A percentile compares a stretch with the other conserved stretches of the same genome.
These are phyloP conservation scores for Eustoma russellianum DNA, from an alignment of 257 asterid species.

Conservation along the genomic window DNA sequence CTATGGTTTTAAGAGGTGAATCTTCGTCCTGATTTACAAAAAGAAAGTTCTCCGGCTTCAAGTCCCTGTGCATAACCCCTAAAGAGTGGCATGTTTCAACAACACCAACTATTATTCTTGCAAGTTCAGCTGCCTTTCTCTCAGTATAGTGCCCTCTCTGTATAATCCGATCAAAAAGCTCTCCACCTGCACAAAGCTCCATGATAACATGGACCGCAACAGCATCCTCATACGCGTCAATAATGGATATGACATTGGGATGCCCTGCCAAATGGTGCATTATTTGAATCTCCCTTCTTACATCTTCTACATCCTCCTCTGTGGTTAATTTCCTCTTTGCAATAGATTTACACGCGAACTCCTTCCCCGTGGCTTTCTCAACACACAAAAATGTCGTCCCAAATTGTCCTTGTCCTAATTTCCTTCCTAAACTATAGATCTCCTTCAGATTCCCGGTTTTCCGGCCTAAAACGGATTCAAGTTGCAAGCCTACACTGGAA, in stretches of 20 bases:
- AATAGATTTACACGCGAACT: conserved; percentile 77
- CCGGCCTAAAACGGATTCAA: conserved; percentile 62
- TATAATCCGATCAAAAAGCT: conserved; percentile 78
- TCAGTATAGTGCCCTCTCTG: conserved; percentile 80
- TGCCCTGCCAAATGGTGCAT: conserved; percentile 83
- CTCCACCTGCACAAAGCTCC: conserved; percentile 86
- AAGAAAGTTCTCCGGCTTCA: conserved; percentile 83
- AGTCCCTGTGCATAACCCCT: conserved; percentile 87
- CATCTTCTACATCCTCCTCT: conserved; percentile 77
- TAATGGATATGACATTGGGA: conserved; percentile 52
- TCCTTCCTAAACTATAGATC: conserved; percentile 44
- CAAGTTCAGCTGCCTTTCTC: conserved; percentile 83
- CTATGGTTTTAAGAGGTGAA: conserved; percentile 59
- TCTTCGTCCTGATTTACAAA: conserved; percentile 58
- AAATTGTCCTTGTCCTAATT: conserved; percentile 79
- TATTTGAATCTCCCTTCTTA: conserved; percentile 79
- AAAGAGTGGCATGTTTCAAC: conserved; percentile 76
- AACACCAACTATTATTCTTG: conserved; percentile 70
- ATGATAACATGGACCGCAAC: conserved; percentile 76
- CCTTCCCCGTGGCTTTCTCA: conserved; percentile 45
- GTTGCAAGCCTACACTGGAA: conserved; percentile 58
- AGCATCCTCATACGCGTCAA: conserved; percentile 76
- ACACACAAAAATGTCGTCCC: conserved; percentile 67
- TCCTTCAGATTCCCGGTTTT: conserved; percentile 67
- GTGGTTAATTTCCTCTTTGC: conserved; percentile 62